These are phyloP conservation scores for Fusarium sp. DNA, from an alignment of 2,329 filamentous ascomycete genomes.

Conservation along the genomic window DNA sequence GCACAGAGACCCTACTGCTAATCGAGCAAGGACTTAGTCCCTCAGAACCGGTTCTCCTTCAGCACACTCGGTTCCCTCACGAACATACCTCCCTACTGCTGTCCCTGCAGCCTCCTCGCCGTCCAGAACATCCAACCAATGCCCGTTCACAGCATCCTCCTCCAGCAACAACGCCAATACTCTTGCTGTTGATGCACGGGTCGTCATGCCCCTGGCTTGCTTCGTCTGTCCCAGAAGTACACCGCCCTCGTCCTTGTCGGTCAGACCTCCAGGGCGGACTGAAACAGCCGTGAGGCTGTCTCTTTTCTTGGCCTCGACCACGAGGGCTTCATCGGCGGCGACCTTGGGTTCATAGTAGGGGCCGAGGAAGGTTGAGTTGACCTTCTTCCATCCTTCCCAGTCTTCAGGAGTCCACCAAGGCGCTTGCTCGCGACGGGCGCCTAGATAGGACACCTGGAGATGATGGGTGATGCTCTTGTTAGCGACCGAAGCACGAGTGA, in stretches of 20 bases:
- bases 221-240: slow-evolving; percentile 55
- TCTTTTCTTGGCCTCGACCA: slow-evolving; percentile 52
- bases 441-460: slow-evolving; percentile 67
- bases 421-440: slow-evolving; percentile 57
- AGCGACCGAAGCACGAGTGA: slow-evolving; percentile 37
- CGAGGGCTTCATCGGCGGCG: slow-evolving; percentile 62
- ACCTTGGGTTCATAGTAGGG: slow-evolving; percentile 65
- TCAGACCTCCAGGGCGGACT: slow-evolving; percentile 59
- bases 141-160: slow-evolving; percentile 51
- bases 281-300: slow-evolving; percentile 54
- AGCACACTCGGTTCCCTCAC: slow-evolving; percentile 37
- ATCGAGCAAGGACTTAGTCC: slow-evolving; percentile 2
- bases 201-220: slow-evolving; percentile 52
- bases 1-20: background rate
- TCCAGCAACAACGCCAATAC: slow-evolving; percentile 60
- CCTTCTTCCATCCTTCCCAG: slow-evolving; percentile 52
- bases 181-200: slow-evolving; percentile 64
- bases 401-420: slow-evolving; percentile 60
- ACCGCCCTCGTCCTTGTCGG: slow-evolving; percentile 55
- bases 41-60: slow-evolving; percentile 37
- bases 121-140: slow-evolving; percentile 62
- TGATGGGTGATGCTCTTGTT: slow-evolving; percentile 59
- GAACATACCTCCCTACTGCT: slow-evolving; percentile 38
- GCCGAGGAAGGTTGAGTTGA: slow-evolving; percentile 53
- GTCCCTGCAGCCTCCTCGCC: slow-evolving; percentile 53